A percentile compares a stretch with the other conserved stretches of the same genome.
These are phyloP conservation scores for Anthracocystis walkeri DNA, from an alignment of 1,284 basidiomycete species.

Conservation along the genomic window DNA sequence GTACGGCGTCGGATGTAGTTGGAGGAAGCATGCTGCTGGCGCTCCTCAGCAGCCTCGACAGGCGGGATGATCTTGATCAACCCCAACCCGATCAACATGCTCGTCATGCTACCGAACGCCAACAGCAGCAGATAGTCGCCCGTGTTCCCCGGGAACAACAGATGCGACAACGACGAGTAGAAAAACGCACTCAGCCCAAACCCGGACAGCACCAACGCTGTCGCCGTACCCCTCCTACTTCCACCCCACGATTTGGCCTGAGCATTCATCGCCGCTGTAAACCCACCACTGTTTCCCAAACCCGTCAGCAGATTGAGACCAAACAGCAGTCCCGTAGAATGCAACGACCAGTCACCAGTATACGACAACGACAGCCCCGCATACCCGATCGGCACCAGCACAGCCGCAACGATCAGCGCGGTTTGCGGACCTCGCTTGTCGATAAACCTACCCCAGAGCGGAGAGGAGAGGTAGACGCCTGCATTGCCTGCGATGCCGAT, in stretches of 20 bases:
- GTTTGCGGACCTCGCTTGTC: conserved; percentile 61
- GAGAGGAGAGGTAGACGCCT: conserved; percentile 67
- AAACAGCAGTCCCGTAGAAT: conserved; percentile 50
- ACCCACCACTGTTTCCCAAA: conserved; percentile 62
- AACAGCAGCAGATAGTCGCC: conserved; percentile 79
- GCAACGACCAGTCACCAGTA: conserved; percentile 35
- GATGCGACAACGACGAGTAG: conserved; percentile 78
- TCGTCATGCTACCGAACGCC: conserved; percentile 77
- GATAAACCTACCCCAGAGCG: conserved; percentile 65
- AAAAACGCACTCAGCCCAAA: conserved; percentile 85
- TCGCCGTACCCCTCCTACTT: conserved; percentile 75
- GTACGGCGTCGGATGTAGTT: conserved; percentile 39
- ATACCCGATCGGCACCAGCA: conserved; percentile 59
- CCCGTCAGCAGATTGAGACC: conserved; percentile 62
- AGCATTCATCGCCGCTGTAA: conserved; percentile 68
- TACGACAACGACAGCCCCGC: conserved; percentile 52
- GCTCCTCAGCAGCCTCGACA: conserved; percentile 10
- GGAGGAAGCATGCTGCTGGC: neutral
- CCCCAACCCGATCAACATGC: conserved; percentile 78
- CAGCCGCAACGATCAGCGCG: conserved; percentile 52
- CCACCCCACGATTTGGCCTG: conserved; percentile 66
- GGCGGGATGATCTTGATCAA: conserved; percentile 76
- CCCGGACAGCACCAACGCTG: conserved; percentile 81
- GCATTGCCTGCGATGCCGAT: conserved; percentile 70
- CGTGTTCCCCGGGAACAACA: conserved; percentile 78